Evolutionary conservation across 192 early-diverging fungal species (phyloP), one percentile per base, ranked within the genome.

Genomic region (Backusella australiensis): DNA sequence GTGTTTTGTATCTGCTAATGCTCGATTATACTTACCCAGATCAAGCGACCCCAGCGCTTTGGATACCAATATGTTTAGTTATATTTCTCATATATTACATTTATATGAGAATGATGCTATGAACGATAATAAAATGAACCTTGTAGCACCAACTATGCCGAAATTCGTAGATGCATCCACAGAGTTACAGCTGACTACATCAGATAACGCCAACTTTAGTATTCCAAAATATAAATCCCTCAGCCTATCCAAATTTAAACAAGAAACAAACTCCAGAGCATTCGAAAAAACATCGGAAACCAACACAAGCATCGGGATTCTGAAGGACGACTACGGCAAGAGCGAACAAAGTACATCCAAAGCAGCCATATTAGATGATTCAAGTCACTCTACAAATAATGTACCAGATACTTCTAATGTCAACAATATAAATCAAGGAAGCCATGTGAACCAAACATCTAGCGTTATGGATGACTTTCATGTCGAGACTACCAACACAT

Each of bases 61-160:
- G 56, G 21, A 63, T 63, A 29, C 11, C 56, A 11, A 63, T 63
- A 3, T 63, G 21, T 11, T 63, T 23, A 32, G 26, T 29, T 63
- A 23, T 63, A 63, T 63, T 63, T 63, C 56, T 63, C 56, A 63
- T 63, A 63, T 63, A 63, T 63, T 63, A 63, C 21, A 63, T 63
- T 63, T 29, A 63, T 32, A 63, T 63, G 56, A 63, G 56, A 29
- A 63, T 63, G 56, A 63, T 63, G 3, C 9, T 63, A 7, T 63
- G 26, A 63, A 14, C 26, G 9, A 26, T 26, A 29, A 26, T 29
- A n/a, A 63, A 12, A 29, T 63, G 56, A 12, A 29, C 23, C 3
- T 63, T 14, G 23, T 29, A 9, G 56, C 21, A 9, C 56, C 56
- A 63, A 29, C 11, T 23, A 63, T 29, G 21, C 23, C 56, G 1